Evolutionary conservation across 495 filamentous ascomycete genomes (phyloP), one percentile per base, ranked within the genome.

Genomic region (Hyaloscypha hepaticicola): DNA sequence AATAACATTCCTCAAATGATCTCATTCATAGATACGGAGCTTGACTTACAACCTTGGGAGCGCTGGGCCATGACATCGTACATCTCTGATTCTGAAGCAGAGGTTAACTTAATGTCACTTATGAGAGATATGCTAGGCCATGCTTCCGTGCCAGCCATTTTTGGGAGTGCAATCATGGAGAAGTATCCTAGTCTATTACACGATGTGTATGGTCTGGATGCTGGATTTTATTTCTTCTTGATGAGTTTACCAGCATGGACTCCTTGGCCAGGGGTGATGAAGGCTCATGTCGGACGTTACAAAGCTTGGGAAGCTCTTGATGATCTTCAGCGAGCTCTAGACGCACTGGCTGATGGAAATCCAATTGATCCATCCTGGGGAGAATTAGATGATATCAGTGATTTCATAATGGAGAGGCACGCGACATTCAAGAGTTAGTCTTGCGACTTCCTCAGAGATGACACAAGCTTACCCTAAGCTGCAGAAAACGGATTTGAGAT

Each of bases 41-140:
- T 89, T 27, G 87, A 90, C 66, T 82, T 88, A 65, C 76, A 76
- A 60, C 74, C 72, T 0, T 89, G 87, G 87, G 87, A 90, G 70
- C 81, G 84, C 6, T 71, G 66, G 24, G 78, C 76, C 24, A 67
- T 75, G 4, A 76, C 80, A 1, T 69, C 71, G 58, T 34, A 73
- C 74, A 60, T 72, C 71, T 45, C 67, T 63, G 25, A 38, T 22
- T 64, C 64, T 22, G 69, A 76, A 25, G 82, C 81, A 27, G 82
- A 87, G 64, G 77, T 78, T 14, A 78, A 78, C 51, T 72, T 88
- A 5, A 80, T 83, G 64, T 72, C 77, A 14, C 79, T 89, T 5
- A 72, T 88, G 38, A 76, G 79, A 55, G 76, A 79, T 60, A 88
- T 87, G 69, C 71, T 85, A 5, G 84, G 80, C 5, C 76, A 82